phyloP scores from a whole-genome alignment of 495 filamentous ascomycete genomes.

The Penicillium odoratum region DNA sequence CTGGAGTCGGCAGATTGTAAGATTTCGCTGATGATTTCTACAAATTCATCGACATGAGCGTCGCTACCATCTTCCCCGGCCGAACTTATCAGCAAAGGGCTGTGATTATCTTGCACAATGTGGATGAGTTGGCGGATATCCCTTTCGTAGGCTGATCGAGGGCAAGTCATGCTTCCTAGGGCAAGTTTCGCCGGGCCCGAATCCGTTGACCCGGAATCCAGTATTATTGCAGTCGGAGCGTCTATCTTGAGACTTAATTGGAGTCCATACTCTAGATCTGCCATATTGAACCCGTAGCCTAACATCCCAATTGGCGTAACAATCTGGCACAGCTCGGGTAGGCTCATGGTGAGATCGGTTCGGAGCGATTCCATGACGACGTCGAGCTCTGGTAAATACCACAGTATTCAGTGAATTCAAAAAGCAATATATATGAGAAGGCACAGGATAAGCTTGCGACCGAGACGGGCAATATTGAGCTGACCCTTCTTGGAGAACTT shows the following conservation, averaged over 20 bases:
- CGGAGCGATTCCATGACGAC: too few relatives aligned
- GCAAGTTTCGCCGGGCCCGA: conserved; percentile 47
- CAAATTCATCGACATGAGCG: conserved; percentile 43
- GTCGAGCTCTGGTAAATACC: too few relatives aligned
- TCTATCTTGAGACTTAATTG: conserved; percentile 7
- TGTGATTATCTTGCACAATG: conserved; percentile 25
- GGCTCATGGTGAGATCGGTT: too few relatives aligned
- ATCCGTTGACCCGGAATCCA: conserved; percentile 53
- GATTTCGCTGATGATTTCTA: conserved; percentile 32
- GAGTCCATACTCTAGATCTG: conserved; percentile 29
- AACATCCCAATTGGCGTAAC: conserved; percentile 51
- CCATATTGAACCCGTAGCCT: conserved; percentile 43
- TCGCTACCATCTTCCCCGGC: conserved; percentile 50
- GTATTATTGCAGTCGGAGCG: conserved; percentile 45
- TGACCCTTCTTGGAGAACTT: too few relatives aligned
- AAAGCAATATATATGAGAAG: too few relatives aligned
- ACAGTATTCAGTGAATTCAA: too few relatives aligned
- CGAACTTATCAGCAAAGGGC: conserved; percentile 46
- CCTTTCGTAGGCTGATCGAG: conserved; percentile 35
- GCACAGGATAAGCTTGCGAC: too few relatives aligned
- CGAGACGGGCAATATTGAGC: too few relatives aligned
- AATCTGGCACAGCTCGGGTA: conserved; percentile 22
- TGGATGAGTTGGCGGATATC: conserved; percentile 42
- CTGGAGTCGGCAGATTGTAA: too few relatives aligned
- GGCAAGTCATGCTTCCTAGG: conserved; percentile 33